A percentile compares a stretch with the other conserved stretches of the same genome.
Evolutionary conservation across 2,329 filamentous ascomycete genomes (phyloP).

Genomic region (Elsinoe perseae): DNA sequence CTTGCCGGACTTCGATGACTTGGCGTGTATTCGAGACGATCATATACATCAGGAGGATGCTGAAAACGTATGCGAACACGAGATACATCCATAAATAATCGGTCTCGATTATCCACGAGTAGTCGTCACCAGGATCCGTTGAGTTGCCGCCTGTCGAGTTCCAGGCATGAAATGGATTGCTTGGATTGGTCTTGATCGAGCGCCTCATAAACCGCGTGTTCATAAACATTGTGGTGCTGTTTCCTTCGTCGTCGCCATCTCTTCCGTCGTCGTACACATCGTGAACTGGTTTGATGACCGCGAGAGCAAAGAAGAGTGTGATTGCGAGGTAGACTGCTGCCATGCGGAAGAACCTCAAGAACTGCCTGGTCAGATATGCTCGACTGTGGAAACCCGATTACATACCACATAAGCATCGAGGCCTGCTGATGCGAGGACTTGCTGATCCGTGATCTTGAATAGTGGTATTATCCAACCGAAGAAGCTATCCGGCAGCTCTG

Average conservation of each 20-base stretch:
- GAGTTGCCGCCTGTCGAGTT: constrained; percentile 10
- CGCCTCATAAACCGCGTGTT: neutral
- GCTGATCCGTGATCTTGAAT: constrained; percentile 77
- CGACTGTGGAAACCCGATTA: neutral
- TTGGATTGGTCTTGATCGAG: neutral
- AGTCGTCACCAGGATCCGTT: constrained; percentile 28
- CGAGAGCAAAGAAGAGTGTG: constrained; percentile 72
- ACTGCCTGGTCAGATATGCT: constrained; percentile 39
- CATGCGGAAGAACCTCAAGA: constrained; percentile 94
- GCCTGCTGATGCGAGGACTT: constrained; percentile 81
- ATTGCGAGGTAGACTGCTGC: constrained; percentile 73
- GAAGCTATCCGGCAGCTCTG: constrained; percentile 71
- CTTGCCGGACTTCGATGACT: constrained; percentile 78
- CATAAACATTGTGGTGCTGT: constrained; percentile 15
- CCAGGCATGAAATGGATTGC: neutral
- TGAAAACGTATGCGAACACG: constrained; percentile 91
- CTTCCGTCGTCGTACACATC: constrained; percentile 49
- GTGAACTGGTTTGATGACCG: constrained; percentile 81
- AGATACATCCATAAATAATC: constrained; percentile 87
- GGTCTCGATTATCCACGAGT: constrained; percentile 31
- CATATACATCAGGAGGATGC: constrained; percentile 69
- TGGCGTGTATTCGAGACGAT: constrained; percentile 75
- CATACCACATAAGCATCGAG: constrained; percentile 84
- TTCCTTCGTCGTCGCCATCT: constrained; percentile 30
- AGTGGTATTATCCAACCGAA: constrained; percentile 90